Base-by-base conservation (phyloP, 2,329 filamentous ascomycete genomes). In the Alternaria dauci region DNA sequence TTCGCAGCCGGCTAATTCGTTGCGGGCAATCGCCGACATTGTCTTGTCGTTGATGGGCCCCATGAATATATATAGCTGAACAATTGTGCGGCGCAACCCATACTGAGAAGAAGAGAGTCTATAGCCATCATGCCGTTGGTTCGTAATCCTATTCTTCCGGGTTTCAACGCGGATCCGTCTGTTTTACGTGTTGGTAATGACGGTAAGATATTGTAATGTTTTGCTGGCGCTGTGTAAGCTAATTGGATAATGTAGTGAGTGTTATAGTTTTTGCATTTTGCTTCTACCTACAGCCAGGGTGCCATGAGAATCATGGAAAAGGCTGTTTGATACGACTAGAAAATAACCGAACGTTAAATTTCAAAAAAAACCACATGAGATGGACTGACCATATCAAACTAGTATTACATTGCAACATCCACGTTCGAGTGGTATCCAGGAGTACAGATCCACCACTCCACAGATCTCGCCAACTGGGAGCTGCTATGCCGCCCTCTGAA, bases 91-190 rank as follows among this genome's bases (percentile, higher is more conserved):
- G 25, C 32, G 32, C 46, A 38, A 38, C 32, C 28, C 4, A 30
- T 23, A 30, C 39, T 34, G 25, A 47, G 14, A 43, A 20, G 20
- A 23, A 30, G 28, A 30, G 25, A n/a, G 11, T 41, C 28, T 4
- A 36, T 18, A 12, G 41, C 55, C 71, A 63, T 44, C n/a, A 78
- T 78, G 76, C 73, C 76, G 16, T 63, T 66, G 46, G 72, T 78
- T 41, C 70, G 71, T 32, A 81, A 88, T 67, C 87, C 86, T 2
- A 82, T 88, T 20, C 79, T 89, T 39, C 80, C 81, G 2, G 87
- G 87, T 25, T 89, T 88, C 77, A 88, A 89, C 57, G 86, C 87
- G 6, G 87, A 89, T 63, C 87, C 87, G 0, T 87, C 86, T 0
- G 81, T 86, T 39, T 64, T 85, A 11, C 78, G 84, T 3, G 82